A percentile compares a stretch with the other conserved stretches of the same genome.
Evolutionary conservation across 495 filamentous ascomycete species (phyloP).

Genomic region (Penicillium subrubescens): DNA sequence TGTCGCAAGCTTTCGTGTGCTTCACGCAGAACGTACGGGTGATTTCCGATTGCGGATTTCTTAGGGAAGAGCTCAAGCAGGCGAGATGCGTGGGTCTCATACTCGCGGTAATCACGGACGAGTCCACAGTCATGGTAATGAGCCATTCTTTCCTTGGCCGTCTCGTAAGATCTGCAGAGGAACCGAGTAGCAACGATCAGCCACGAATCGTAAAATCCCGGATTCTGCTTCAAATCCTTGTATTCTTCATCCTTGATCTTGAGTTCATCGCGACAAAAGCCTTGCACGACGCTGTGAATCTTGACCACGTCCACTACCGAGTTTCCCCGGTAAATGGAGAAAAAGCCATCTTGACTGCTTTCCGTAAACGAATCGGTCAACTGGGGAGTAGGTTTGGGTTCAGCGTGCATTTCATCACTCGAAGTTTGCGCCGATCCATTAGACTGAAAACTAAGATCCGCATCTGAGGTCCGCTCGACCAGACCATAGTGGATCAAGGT

Average conservation of each 20-base stretch:
- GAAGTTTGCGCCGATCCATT: conserved; percentile 33
- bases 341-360: conserved; percentile 52
- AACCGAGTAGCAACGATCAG: conserved; percentile 60
- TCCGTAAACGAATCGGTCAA: conserved; percentile 41
- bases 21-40: conserved; percentile 30
- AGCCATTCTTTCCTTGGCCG: conserved; percentile 59
- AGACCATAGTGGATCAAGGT: conserved; percentile 71
- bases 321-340: conserved; percentile 48
- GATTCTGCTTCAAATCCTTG: conserved; percentile 25
- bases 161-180: conserved; percentile 64
- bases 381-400: conserved; percentile 31
- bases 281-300: conserved; percentile 78
- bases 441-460: conserved; percentile 44
- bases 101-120: conserved; percentile 71
- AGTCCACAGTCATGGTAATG: conserved; percentile 58
- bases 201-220: conserved; percentile 57
- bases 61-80: conserved; percentile 48
- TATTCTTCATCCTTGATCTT: conserved; percentile 55
- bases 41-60: conserved; percentile 33
- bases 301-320: conserved; percentile 66
- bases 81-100: conserved; percentile 66
- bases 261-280: conserved; percentile 72
- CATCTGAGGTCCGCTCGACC: conserved; percentile 56
- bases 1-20: conserved; percentile 50
- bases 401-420: conserved; percentile 21